Evolutionary conservation across 1,284 basidiomycete species (phyloP), one percentile per base, ranked within the genome.

Genomic region (Trichosporon sp.): DNA sequence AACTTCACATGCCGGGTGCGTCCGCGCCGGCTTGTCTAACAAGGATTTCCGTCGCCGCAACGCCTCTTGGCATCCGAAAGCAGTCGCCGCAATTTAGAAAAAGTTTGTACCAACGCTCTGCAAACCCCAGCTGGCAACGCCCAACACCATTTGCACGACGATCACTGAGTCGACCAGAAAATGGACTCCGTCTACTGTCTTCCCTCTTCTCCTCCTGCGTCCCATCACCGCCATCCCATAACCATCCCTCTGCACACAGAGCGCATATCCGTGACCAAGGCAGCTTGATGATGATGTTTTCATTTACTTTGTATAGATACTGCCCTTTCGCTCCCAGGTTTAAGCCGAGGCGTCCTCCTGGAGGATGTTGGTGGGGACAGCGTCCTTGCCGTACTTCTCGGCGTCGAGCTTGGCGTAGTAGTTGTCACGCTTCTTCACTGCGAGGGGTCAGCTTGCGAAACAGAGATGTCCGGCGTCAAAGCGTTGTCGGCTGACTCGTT

Each of bases 361-460:
- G 57, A 58, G 57, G 49, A 54, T 54, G 49, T 32, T 32, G 36
- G 33, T 40, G 57, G 57, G 57, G 57, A 29, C 57, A 36, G 58
- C 25, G 37, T 57, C 56, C 49, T 58, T 46, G 23, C 32, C 56
- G 32, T 34, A 13, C 63, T 67, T 65, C 56, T 58, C 21, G 60
- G 63, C 63, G 57, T 68, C 66, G 64, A 63, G 62, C 63, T 65
- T 65, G 66, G 58, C 33, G 66, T 68, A 68, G 66, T 59, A 68
- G 61, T 37, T 59, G 64, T 68, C 66, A 58, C 66, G 66, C 64
- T 65, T 65, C 61, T 68, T 63, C 61, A 65, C 66, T 68, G 64
- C 14, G 56, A 27, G 16, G 56, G 34, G 65, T 65, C 16, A 65
- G 64, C 46, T 4, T 33, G 29, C 16, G 11, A 25, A 1, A n/a